Conservation (phyloP, 1,139 yeast genomes). For the Hyphopichia fennica region DNA sequence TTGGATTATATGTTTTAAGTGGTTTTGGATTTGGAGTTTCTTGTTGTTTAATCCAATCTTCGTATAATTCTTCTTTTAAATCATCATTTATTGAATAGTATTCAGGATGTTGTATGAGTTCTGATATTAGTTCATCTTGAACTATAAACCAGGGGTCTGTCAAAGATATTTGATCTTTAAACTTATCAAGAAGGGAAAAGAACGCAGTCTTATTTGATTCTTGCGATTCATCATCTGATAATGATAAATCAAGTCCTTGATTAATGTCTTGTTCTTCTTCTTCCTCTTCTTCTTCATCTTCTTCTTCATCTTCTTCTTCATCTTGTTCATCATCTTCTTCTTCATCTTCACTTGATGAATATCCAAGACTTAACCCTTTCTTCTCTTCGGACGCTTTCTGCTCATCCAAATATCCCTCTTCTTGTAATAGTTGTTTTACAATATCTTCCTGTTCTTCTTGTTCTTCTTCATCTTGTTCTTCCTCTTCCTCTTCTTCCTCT, state of each 20-base stretch:
- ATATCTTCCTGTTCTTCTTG: constrained; percentile 10
- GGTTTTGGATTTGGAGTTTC: neutral
- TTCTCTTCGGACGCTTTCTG: constrained; percentile 4
- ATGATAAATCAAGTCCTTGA: constrained; percentile 18
- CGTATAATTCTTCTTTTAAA: constrained; percentile 25
- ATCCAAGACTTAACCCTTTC: constrained; percentile 10
- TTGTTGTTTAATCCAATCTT: constrained; percentile 29
- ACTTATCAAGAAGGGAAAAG: constrained; percentile 21
- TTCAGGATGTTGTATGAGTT: constrained; percentile 29
- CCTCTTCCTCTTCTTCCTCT: constrained; percentile 6
- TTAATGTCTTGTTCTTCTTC: constrained; percentile 5
- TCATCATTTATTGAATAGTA: constrained; percentile 25
- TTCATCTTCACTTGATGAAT: constrained; percentile 13
- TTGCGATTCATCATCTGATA: constrained; percentile 19
- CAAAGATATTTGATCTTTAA: constrained; percentile 24
- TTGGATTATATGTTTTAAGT: constrained; percentile 16
- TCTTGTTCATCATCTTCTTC: constrained; percentile 7
- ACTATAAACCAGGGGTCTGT: constrained; percentile 42
- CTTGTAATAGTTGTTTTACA: constrained; percentile 16
- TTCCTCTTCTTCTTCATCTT: constrained; percentile 8
- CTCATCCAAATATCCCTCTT: constrained; percentile 17
- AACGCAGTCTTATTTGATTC: constrained; percentile 14
- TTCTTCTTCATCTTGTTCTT: constrained; percentile 6
- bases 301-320: constrained; percentile 5
- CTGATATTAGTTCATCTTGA: constrained; percentile 35